Conservation (phyloP, 371 early-diverging fungal species). For the Mucor irregularis region DNA sequence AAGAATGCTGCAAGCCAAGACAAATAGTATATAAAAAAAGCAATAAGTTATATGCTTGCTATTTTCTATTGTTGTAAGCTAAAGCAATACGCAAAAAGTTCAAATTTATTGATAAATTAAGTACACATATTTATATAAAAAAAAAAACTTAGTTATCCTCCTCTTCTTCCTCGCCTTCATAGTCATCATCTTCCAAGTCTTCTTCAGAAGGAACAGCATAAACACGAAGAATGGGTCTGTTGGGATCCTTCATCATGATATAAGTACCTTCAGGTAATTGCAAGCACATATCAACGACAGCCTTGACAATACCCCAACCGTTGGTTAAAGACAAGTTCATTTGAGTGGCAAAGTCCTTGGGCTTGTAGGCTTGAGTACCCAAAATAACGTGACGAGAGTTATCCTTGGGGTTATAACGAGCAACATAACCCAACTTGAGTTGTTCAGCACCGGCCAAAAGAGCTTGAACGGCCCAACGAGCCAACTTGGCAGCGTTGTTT, state of each 20-base stretch:
- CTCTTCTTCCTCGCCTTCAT: constrained; percentile 54
- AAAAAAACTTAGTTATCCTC: too few species aligned
- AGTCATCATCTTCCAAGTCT: constrained; percentile 61
- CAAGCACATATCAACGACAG: constrained; percentile 85
- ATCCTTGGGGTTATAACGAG: constrained; percentile 81
- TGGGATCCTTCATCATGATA: constrained; percentile 94
- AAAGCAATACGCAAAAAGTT: too few species aligned
- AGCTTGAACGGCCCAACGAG: constrained; percentile 93
- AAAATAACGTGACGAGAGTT: constrained; percentile 81
- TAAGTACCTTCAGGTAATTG: constrained; percentile 90
- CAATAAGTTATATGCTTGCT: too few species aligned
- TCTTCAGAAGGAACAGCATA: constrained; percentile 74
- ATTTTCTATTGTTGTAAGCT: too few species aligned
- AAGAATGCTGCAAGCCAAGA: too few species aligned
- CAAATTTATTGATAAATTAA: too few species aligned
- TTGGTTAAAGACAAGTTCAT: constrained; percentile 84
- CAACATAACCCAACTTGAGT: constrained; percentile 88
- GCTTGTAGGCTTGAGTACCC: constrained; percentile 85
- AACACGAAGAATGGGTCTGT: constrained; percentile 84
- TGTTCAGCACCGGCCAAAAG: constrained; percentile 88
- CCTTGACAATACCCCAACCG: constrained; percentile 96
- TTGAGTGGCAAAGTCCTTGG: constrained; percentile 89
- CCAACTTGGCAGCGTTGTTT: constrained; percentile 95
- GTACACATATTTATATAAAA: too few species aligned
- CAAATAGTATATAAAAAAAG: too few species aligned